A percentile compares a stretch with the other conserved stretches of the same genome.
Conservation (phyloP, 1,284 basidiomycete species). For the Pascua guehoae region DNA sequence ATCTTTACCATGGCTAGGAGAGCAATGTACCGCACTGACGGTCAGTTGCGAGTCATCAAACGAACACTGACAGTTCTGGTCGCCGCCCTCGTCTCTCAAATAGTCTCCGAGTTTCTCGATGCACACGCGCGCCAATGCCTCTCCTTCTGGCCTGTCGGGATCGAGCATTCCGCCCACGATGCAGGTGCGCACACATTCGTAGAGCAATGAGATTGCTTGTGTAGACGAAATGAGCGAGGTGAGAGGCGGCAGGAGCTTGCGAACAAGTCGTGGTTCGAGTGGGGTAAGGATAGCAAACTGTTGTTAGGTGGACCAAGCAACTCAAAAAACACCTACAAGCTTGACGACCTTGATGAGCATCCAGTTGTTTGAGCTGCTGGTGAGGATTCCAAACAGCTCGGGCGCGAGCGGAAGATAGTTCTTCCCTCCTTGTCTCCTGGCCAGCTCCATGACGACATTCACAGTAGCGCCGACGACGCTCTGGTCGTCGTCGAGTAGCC, state of each 20-base stretch:
- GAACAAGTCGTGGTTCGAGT: constrained; percentile 85
- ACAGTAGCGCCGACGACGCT: constrained; percentile 89
- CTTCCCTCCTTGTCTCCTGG: constrained; percentile 64
- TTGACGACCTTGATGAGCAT: constrained; percentile 99
- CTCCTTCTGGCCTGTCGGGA: constrained; percentile 62
- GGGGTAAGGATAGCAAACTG: constrained; percentile 90
- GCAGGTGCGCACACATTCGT: constrained; percentile 97
- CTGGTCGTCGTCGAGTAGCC: constrained; percentile 78
- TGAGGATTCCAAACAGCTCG: constrained; percentile 89
- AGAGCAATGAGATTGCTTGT: constrained; percentile 88
- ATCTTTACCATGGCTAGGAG: constrained; percentile 94
- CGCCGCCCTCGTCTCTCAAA: constrained; percentile 69
- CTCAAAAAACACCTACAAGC: constrained; percentile 61
- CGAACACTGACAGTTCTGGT: constrained; percentile 78
- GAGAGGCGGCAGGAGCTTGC: constrained; percentile 88
- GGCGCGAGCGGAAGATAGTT: constrained; percentile 83
- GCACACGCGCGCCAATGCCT: constrained; percentile 78
- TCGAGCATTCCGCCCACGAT: constrained; percentile 96
- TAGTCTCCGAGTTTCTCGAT: constrained; percentile 92
- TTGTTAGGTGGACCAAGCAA: not conserved
- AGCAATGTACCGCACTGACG: constrained; percentile 89
- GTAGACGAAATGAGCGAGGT: constrained; percentile 94
- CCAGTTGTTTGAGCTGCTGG: constrained; percentile 96
- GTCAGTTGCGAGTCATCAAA: not conserved
- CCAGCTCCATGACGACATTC: constrained; percentile 91